Conservation (phyloP, 2,329 filamentous ascomycete species). For the Penicillium polonicum region DNA sequence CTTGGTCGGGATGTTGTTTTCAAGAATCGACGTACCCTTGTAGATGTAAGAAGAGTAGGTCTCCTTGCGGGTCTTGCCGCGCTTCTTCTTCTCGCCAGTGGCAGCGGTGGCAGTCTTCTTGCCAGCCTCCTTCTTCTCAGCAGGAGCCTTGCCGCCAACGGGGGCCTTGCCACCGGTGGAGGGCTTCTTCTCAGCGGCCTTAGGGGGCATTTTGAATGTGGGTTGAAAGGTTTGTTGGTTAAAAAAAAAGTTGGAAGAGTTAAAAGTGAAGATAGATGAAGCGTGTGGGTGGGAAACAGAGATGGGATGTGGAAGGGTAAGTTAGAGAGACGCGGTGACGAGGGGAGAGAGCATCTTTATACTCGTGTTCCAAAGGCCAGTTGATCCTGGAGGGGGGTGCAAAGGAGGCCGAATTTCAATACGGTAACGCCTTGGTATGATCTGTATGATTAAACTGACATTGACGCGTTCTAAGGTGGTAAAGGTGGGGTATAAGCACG, state of each 20-base stretch:
- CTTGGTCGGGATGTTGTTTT: not conserved
- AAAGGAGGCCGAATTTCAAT: slow-evolving; percentile 49
- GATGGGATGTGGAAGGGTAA: slow-evolving; percentile 37
- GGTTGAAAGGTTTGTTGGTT: slow-evolving; percentile 24
- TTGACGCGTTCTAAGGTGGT: slow-evolving; percentile 23
- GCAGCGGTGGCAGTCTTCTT: slow-evolving; percentile 91
- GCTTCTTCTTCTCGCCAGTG: slow-evolving; percentile 99
- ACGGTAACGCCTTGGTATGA: slow-evolving; percentile 44
- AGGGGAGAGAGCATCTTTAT: slow-evolving; percentile 48
- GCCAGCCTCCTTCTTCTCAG: slow-evolving; percentile 99
- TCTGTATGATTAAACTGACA: slow-evolving; percentile 45
- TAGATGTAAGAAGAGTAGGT: slow-evolving; percentile 99
- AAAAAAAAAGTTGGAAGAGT: slow-evolving; percentile 25
- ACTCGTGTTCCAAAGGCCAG: slow-evolving; percentile 41
- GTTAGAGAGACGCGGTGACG: slow-evolving; percentile 41
- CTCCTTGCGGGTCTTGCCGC: slow-evolving; percentile 99
- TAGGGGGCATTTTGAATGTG: slow-evolving; percentile 82
- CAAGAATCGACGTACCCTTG: slow-evolving; percentile 71
- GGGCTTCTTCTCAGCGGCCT: slow-evolving; percentile 98
- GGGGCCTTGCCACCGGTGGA: slow-evolving; percentile 88
- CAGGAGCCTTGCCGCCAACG: slow-evolving; percentile 69
- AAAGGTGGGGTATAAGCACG: slow-evolving; percentile 17
- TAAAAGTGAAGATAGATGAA: slow-evolving; percentile 34
- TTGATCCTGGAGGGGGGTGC: slow-evolving; percentile 46
- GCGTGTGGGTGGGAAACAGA: slow-evolving; percentile 30